phyloP scores from a whole-genome alignment of 371 early-diverging fungal genomes.

The Funneliformis caledonium region DNA sequence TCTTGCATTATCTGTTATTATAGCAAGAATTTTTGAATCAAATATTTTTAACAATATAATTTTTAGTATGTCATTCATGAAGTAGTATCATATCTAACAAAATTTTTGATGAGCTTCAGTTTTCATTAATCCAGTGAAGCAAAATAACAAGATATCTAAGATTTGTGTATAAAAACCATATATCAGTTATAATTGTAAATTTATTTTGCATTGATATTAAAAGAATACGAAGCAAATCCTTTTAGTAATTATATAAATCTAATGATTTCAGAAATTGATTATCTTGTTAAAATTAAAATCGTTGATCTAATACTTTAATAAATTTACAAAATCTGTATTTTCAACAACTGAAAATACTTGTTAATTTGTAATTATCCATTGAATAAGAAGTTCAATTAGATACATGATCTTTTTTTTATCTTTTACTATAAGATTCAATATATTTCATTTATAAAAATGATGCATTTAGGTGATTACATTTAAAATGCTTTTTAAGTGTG shows the following conservation, averaged over 20 bases:
- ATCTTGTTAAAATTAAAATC: neutral
- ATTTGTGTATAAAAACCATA: neutral
- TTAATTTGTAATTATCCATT: neutral
- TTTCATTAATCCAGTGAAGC: neutral
- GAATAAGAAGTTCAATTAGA: neutral
- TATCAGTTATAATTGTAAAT: neutral
- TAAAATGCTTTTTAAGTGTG: neutral
- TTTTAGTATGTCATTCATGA: neutral
- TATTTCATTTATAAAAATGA: neutral
- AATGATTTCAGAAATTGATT: neutral
- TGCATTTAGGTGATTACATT: neutral
- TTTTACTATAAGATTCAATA: neutral
- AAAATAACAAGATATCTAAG: neutral
- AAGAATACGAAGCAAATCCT: too few relatives aligned
- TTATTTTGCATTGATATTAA: neutral
- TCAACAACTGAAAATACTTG: conserved; percentile 12
- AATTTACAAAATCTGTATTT: neutral
- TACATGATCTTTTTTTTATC: neutral
- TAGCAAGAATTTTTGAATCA: neutral
- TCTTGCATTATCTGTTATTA: neutral
- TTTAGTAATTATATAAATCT: neutral
- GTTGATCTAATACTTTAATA: neutral
- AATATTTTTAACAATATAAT: conserved; percentile 28
- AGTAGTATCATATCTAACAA: neutral
- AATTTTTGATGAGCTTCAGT: neutral